Conservation (phyloP, 345 rosid species). For the Aethionema arabicum region DNA sequence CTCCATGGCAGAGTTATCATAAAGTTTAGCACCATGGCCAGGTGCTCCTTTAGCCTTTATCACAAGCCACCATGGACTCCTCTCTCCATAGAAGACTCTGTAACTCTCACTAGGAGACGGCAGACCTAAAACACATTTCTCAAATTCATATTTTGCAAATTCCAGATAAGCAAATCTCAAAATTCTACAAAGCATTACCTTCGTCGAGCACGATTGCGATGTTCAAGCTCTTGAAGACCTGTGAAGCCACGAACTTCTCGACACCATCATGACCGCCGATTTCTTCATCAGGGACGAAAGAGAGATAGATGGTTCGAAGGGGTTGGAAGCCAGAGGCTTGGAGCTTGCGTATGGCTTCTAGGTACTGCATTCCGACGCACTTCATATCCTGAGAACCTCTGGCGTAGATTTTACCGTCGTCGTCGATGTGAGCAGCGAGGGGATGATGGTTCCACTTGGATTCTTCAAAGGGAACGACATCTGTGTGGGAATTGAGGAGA, state of each 20-base stretch:
- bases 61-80: constrained; percentile 82
- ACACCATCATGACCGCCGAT: constrained; percentile 94
- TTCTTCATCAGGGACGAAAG: constrained; percentile 91
- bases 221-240: constrained; percentile 58
- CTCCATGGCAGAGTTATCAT: constrained; percentile 90
- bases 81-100: constrained; percentile 76
- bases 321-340: constrained; percentile 63
- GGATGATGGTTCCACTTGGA: constrained; percentile 81
- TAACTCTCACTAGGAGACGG: constrained; percentile 69
- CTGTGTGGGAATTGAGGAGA: constrained; percentile 93
- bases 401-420: constrained; percentile 65
- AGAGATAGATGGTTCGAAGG: constrained; percentile 65
- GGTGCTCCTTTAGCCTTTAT: constrained; percentile 93
- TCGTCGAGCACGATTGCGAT: constrained; percentile 86
- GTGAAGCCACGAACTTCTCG: constrained; percentile 62
- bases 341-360: constrained; percentile 78
- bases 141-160: too few relatives aligned
- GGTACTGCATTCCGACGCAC: constrained; percentile 93
- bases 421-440: constrained; percentile 72
- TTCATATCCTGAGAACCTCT: constrained; percentile 99
- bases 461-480: constrained; percentile 79
- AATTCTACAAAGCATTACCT: constrained; percentile 42
- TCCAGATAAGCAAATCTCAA: neutral
- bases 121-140: constrained; percentile 47
- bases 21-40: constrained; percentile 93